Percentiles rank a stretch among this genome's conserved stretches.
Conservation (phyloP, 495 filamentous ascomycete genomes). For the Xylaria intraflava region DNA sequence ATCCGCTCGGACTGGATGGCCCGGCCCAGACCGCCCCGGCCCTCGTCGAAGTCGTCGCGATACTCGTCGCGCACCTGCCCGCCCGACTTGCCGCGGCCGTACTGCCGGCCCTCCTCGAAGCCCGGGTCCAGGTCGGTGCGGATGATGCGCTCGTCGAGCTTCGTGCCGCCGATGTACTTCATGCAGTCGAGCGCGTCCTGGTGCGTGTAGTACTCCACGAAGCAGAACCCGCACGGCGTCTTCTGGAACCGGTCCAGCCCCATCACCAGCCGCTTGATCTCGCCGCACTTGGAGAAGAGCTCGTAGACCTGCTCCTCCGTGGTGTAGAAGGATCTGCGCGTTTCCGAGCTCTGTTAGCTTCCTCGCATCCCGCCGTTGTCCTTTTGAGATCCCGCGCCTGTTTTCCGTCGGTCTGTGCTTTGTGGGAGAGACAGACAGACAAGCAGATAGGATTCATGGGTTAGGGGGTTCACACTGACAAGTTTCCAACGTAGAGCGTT, state of each 20-base stretch:
- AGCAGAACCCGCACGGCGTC: constrained; percentile 98
- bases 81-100: constrained; percentile 82
- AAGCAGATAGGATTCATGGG: not conserved
- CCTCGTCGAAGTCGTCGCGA: constrained; percentile 90
- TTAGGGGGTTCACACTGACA: constrained; percentile 55
- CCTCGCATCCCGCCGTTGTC: not conserved
- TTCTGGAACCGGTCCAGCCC: constrained; percentile 93
- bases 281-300: constrained; percentile 92
- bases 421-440: too few species aligned
- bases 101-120: constrained; percentile 92
- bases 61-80: constrained; percentile 98
- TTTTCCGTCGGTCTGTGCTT: not conserved
- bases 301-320: constrained; percentile 99
- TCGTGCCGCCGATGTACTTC: constrained; percentile 98
- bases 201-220: constrained; percentile 98
- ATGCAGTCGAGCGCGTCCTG: constrained; percentile 93
- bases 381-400: not conserved
- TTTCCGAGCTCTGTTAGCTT: not conserved
- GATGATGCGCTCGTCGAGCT: constrained; percentile 94
- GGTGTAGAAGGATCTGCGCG: constrained; percentile 89
- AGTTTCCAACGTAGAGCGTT: constrained; percentile 94
- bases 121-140: constrained; percentile 95
- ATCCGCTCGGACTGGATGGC: constrained; percentile 58
- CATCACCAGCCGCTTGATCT: constrained; percentile 98
- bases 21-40: constrained; percentile 69